These are phyloP conservation scores for Clarireedia sp. DNA, from an alignment of 2,329 filamentous ascomycete genomes.

Conservation along the genomic window DNA sequence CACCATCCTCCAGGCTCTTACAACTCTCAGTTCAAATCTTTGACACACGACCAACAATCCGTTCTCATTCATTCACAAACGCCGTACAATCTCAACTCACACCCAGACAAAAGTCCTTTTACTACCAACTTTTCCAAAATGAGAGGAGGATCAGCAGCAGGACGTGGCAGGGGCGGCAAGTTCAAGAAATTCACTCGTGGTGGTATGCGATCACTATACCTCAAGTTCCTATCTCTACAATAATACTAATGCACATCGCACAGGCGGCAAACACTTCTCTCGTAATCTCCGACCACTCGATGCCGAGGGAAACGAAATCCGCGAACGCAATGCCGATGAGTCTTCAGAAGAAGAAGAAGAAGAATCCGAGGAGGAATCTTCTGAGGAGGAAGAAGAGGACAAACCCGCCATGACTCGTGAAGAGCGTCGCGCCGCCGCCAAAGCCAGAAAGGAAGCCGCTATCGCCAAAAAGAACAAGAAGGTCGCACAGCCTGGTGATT, in stretches of 20 bases:
- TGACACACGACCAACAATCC: too few relatives aligned
- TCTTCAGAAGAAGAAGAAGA: constrained; percentile 44
- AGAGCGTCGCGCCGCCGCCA: constrained; percentile 77
- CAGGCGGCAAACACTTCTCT: constrained; percentile 93
- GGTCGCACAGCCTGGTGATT: constrained; percentile 71
- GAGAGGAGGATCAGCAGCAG: constrained; percentile 37
- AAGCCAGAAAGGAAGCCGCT: constrained; percentile 85
- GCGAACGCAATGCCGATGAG: constrained; percentile 60
- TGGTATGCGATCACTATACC: constrained; percentile 47
- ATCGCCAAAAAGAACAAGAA: constrained; percentile 67
- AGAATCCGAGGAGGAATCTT: constrained; percentile 43
- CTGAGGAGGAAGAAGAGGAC: constrained; percentile 39
- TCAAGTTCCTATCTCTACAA: neutral
- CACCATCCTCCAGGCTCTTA: too few relatives aligned
- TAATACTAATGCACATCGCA: constrained; percentile 15
- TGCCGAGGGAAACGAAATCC: constrained; percentile 77
- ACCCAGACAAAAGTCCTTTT: neutral
- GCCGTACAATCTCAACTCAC: neutral
- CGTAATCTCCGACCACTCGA: constrained; percentile 83
- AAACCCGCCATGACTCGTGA: constrained; percentile 65
- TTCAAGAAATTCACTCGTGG: constrained; percentile 90
- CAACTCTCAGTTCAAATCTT: too few relatives aligned
- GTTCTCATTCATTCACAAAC: neutral
- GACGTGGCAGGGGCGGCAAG: constrained; percentile 74
- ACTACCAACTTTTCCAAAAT: constrained; percentile 25